Conservation (phyloP, 1,139 yeast genomes). For the Kodamaea arcana region DNA sequence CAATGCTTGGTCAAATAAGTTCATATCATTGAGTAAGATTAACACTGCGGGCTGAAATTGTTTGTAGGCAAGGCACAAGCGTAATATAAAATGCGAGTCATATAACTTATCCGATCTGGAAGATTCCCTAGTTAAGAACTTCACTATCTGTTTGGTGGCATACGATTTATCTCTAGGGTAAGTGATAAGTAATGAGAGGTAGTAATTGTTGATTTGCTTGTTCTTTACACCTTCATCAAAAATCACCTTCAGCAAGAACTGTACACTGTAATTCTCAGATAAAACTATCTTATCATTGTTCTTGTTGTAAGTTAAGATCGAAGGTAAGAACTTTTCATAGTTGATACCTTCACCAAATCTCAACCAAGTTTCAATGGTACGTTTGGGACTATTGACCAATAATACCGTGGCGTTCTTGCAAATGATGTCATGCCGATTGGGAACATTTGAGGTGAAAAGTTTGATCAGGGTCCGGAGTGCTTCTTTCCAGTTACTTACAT, state of each 20-base stretch:
- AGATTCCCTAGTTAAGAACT: constrained; percentile 24
- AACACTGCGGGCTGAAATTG: constrained; percentile 65
- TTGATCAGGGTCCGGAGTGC: constrained; percentile 58
- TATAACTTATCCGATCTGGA: constrained; percentile 22
- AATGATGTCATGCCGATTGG: constrained; percentile 32
- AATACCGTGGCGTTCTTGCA: constrained; percentile 68
- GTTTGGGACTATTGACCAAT: constrained; percentile 62
- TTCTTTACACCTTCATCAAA: constrained; percentile 47
- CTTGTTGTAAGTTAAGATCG: constrained; percentile 64
- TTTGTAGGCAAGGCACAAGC: constrained; percentile 63
- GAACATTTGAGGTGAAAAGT: constrained; percentile 39
- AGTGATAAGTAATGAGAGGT: constrained; percentile 67
- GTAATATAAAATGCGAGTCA: constrained; percentile 70
- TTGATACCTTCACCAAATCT: constrained; percentile 41
- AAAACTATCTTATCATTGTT: constrained; percentile 28
- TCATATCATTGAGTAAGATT: constrained; percentile 61
- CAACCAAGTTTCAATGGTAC: constrained; percentile 79
- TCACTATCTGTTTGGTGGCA: constrained; percentile 24
- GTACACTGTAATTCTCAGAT: constrained; percentile 57
- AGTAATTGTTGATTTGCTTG: constrained; percentile 62
- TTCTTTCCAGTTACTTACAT: constrained; percentile 67
- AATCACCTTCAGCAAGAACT: constrained; percentile 60
- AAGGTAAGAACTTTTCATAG: constrained; percentile 65
- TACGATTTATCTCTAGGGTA: constrained; percentile 37
- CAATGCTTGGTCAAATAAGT: constrained; percentile 77